Conservation (phyloP, 139 green algal species). For the Parachlorella kessleri region DNA sequence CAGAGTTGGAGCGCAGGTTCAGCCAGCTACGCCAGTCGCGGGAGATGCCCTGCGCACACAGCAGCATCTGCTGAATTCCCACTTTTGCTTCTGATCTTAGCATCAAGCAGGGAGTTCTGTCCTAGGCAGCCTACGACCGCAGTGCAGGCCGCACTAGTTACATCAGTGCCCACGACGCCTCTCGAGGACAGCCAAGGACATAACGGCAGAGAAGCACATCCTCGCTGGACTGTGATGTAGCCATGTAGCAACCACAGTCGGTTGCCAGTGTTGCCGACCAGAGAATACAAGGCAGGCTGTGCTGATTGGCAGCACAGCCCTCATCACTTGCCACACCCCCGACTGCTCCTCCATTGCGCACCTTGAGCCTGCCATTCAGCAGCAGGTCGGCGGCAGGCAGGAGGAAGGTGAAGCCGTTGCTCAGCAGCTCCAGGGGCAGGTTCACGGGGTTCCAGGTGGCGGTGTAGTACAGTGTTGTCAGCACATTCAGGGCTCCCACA, state of each 20-base stretch:
- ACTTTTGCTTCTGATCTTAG: neutral
- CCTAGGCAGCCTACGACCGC: too few relatives aligned
- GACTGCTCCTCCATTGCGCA: neutral
- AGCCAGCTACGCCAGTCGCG: neutral
- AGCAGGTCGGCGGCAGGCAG: neutral
- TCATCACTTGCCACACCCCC: neutral
- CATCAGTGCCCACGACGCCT: too few relatives aligned
- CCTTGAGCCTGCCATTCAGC: neutral
- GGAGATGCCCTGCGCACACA: neutral
- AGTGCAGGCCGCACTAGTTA: too few relatives aligned
- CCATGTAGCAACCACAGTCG: neutral
- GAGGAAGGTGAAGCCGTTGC: neutral
- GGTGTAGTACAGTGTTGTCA: neutral
- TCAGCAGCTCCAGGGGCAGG: neutral
- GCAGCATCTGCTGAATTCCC: neutral
- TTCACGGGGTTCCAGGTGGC: neutral
- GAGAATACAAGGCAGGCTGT: too few relatives aligned
- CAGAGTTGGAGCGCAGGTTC: neutral
- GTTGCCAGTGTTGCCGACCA: too few relatives aligned
- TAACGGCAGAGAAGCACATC: too few relatives aligned
- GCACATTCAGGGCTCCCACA: neutral
- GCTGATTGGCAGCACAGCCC: neutral
- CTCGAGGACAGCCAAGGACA: too few relatives aligned
- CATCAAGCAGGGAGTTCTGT: neutral
- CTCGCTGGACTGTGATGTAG: too few relatives aligned